These are phyloP conservation scores for Pichia pseudocactophila DNA, from an alignment of 805 yeast genomes.

Conservation along the genomic window DNA sequence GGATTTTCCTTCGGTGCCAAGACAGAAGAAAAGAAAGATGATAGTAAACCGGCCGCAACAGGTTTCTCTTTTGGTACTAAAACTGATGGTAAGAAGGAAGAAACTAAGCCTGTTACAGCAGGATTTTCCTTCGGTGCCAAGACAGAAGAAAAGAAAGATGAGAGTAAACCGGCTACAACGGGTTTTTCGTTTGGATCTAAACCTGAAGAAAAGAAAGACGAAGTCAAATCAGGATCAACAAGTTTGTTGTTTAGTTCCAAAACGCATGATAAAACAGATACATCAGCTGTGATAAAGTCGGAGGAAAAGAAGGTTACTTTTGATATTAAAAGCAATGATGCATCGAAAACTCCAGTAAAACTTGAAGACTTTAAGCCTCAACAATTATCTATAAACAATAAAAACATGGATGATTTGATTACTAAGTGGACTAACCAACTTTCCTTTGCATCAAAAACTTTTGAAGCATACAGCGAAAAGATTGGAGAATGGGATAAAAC, in stretches of 20 bases:
- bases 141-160: too few species aligned
- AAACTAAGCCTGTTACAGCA: too few species aligned
- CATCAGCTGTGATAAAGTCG: slow-evolving; percentile 3
- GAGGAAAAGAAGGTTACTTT: slow-evolving; percentile 7
- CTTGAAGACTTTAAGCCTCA: slow-evolving; percentile 54
- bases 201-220: slow-evolving; percentile 11
- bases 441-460: slow-evolving; percentile 61
- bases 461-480: slow-evolving; percentile 63
- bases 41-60: too few species aligned
- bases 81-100: too few species aligned
- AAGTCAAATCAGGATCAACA: slow-evolving; percentile 3
- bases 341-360: slow-evolving; percentile 27
- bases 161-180: too few species aligned
- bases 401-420: slow-evolving; percentile 85
- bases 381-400: slow-evolving; percentile 75
- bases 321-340: slow-evolving; percentile 4
- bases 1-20: too few species aligned
- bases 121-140: too few species aligned
- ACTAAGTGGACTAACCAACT: slow-evolving; percentile 89
- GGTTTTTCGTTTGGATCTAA: slow-evolving; percentile 16
- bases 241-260: slow-evolving; percentile 13
- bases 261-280: slow-evolving; percentile 9
- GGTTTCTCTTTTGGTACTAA: too few species aligned
- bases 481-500: slow-evolving; percentile 81
- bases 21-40: too few species aligned